A percentile compares a stretch with the other conserved stretches of the same genome.
phyloP scores from a whole-genome alignment of 208 protist species.

The Plasmodiophora brassicae region DNA sequence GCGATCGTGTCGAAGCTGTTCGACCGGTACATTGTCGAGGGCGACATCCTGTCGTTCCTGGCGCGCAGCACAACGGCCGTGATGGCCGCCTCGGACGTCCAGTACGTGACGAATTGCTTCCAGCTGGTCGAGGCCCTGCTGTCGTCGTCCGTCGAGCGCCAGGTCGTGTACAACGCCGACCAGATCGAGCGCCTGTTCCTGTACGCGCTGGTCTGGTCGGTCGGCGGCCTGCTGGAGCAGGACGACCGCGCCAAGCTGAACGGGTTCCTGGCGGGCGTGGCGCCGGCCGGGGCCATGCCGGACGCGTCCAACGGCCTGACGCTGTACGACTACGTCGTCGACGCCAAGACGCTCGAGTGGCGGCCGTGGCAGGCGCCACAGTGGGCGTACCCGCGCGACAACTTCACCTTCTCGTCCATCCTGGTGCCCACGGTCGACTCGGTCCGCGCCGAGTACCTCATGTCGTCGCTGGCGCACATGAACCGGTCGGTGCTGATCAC shows the following conservation, averaged over 20 bases:
- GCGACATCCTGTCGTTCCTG: constrained; percentile 48
- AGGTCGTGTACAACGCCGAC: background rate
- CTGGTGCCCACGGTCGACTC: constrained; percentile 92
- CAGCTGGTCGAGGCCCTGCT: constrained; percentile 46
- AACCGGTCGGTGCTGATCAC: constrained; percentile 61
- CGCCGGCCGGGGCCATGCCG: constrained; percentile 37
- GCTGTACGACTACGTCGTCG: constrained; percentile 87
- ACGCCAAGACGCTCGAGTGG: constrained; percentile 74
- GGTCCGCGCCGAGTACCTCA: constrained; percentile 82
- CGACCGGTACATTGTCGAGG: constrained; percentile 38
- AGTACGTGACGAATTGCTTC: constrained; percentile 44
- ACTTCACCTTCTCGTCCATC: constrained; percentile 76
- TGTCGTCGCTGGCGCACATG: constrained; percentile 56
- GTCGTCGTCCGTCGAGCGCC: background rate
- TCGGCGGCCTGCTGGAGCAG: constrained; percentile 85
- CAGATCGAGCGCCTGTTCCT: constrained; percentile 81
- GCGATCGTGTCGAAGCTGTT: constrained; percentile 23
- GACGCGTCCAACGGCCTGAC: constrained; percentile 57
- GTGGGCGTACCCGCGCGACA: constrained; percentile 73
- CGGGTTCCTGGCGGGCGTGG: constrained; percentile 66
- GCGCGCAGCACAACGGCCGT: constrained; percentile 8
- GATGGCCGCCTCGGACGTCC: constrained; percentile 45
- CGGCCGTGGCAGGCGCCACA: constrained; percentile 72
- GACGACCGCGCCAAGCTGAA: constrained; percentile 83
- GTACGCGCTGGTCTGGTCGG: constrained; percentile 82